These are phyloP conservation scores for Sphaerobolus stellatus DNA, from an alignment of 1,284 basidiomycete species.

Conservation along the genomic window DNA sequence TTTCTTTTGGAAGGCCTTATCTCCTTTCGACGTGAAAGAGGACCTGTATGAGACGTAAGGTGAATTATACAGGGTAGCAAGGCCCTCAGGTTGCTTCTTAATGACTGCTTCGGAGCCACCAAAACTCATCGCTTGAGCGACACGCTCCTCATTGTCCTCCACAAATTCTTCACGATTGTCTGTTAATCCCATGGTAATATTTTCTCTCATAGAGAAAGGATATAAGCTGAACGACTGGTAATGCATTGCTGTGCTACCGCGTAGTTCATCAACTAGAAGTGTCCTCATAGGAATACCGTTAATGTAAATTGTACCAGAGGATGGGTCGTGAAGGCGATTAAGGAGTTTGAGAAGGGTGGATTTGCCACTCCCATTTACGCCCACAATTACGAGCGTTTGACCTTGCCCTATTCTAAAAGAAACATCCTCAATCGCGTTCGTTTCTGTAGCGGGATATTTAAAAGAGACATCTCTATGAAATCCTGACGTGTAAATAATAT, in stretches of 20 bases:
- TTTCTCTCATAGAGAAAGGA: slow-evolving; percentile 44
- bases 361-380: slow-evolving; percentile 47
- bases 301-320: slow-evolving; percentile 40
- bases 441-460: slow-evolving; percentile 43
- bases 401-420: slow-evolving; percentile 46
- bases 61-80: slow-evolving; percentile 37
- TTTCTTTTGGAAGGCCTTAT: slow-evolving; percentile 31
- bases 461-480: slow-evolving; percentile 43
- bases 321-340: slow-evolving; percentile 43
- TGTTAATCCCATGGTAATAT: slow-evolving; percentile 45
- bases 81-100: slow-evolving; percentile 21
- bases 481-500: too few relatives aligned
- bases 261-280: slow-evolving; percentile 37
- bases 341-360: slow-evolving; percentile 45
- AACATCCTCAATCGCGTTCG: slow-evolving; percentile 37
- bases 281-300: slow-evolving; percentile 37
- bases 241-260: slow-evolving; percentile 39
- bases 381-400: slow-evolving; percentile 48
- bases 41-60: too few relatives aligned
- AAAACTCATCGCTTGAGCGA: slow-evolving; percentile 35
- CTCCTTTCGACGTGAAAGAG: slow-evolving; percentile 27
- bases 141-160: slow-evolving; percentile 13
- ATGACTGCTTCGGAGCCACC: slow-evolving; percentile 39
- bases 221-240: slow-evolving; percentile 45
- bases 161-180: slow-evolving; percentile 24